Percentiles rank a stretch among this genome's conserved stretches.
Evolutionary conservation across 495 filamentous ascomycete species (phyloP).

Genomic region (Penicillium atrosanguineum): DNA sequence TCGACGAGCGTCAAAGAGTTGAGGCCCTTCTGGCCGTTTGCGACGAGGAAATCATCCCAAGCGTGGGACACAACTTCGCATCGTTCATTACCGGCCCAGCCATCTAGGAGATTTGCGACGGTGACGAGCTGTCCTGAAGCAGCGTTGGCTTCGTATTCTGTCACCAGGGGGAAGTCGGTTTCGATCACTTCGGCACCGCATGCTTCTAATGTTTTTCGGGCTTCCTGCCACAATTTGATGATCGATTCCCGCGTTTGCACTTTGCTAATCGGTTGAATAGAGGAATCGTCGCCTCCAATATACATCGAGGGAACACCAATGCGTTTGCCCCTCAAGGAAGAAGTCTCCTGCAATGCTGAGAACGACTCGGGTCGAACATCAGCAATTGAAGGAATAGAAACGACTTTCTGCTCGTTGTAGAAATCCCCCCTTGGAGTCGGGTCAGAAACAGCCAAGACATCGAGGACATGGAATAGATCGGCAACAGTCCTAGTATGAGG

Average conservation of each 20-base stretch:
- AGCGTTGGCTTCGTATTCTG: conserved; percentile 31
- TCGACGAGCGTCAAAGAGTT: conserved; percentile 27
- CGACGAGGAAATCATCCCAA: conserved; percentile 34
- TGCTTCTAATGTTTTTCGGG: conserved; percentile 21
- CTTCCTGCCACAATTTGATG: conserved; percentile 31
- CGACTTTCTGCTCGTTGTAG: conserved; percentile 31
- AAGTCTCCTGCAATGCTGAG: conserved; percentile 12
- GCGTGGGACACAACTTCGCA: conserved; percentile 33
- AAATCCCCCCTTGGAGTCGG: conserved; percentile 28
- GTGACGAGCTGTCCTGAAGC: conserved; percentile 29
- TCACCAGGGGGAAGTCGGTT: conserved; percentile 33
- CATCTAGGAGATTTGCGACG: conserved; percentile 29
- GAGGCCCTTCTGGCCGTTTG: conserved; percentile 27
- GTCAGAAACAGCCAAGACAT: conserved; percentile 31
- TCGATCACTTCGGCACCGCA: conserved; percentile 34
- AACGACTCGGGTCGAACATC: conserved; percentile 26
- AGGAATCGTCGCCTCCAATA: conserved; percentile 26
- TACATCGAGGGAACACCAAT: conserved; percentile 37
- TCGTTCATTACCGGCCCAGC: conserved; percentile 32
- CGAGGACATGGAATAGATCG: conserved; percentile 31
- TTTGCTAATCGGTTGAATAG: conserved; percentile 17
- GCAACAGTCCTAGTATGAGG: conserved; percentile 34
- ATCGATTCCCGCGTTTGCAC: conserved; percentile 28
- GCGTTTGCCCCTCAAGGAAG: conserved; percentile 26
- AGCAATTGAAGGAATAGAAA: conserved; percentile 25